A percentile compares a stretch with the other conserved stretches of the same genome.
phyloP scores from a whole-genome alignment of 192 early-diverging fungal genomes.

The Coemansia sp. region DNA sequence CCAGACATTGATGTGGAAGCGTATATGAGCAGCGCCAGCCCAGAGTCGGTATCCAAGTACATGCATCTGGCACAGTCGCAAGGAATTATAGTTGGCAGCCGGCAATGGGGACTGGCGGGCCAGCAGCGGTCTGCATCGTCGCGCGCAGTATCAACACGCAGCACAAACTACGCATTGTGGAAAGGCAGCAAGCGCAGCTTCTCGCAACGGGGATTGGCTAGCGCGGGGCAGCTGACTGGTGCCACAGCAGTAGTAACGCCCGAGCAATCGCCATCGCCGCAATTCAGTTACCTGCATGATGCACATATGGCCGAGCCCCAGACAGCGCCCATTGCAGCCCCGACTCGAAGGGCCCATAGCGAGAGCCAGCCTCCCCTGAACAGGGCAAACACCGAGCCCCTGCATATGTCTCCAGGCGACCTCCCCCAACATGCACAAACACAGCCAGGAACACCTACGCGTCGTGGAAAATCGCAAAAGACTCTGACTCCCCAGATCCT shows the following conservation, averaged over 20 bases:
- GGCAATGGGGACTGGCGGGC: too few relatives aligned
- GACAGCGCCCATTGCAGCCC: neutral
- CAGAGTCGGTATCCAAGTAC: conserved; percentile 13
- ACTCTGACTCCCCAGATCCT: conserved; percentile 49
- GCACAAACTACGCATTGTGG: neutral
- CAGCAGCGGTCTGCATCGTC: conserved; percentile 2
- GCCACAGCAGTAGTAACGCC: conserved; percentile 43
- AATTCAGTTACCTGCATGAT: neutral
- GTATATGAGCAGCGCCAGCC: conserved; percentile 27
- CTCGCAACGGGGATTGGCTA: conserved; percentile 1
- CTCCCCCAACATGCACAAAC: conserved; percentile 10
- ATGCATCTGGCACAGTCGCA: conserved; percentile 6
- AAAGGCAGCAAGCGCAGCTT: conserved; percentile 12
- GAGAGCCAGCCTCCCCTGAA: neutral
- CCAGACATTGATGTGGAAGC: conserved; percentile 30
- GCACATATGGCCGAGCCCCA: neutral
- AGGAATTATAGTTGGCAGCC: too few relatives aligned
- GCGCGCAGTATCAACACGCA: conserved; percentile 3
- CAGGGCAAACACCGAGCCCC: conserved; percentile 47
- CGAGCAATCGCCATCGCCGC: conserved; percentile 25
- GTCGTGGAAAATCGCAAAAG: conserved; percentile 38
- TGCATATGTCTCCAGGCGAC: conserved; percentile 8
- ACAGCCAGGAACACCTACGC: conserved; percentile 30
- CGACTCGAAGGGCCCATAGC: neutral
- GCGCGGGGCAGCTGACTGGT: conserved; percentile 28